Base-by-base conservation (phyloP, 495 filamentous ascomycete species). In the Tirmania nivea region DNA sequence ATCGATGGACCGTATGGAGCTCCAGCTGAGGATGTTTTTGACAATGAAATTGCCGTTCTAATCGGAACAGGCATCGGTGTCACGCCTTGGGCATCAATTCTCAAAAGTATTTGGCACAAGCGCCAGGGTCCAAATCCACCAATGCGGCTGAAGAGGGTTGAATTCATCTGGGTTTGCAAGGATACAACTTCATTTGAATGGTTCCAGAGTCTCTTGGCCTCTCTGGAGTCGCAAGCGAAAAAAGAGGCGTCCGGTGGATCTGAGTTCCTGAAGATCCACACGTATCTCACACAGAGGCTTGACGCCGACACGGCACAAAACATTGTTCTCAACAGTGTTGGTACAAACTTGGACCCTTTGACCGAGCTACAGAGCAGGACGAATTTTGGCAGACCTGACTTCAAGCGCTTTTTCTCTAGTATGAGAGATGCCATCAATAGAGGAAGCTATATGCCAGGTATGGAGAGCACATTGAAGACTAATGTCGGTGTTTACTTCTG, bases 81-180 rank as follows among this genome's bases (percentile, higher is more conserved):
- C 35, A 99, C 90, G 5, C 90, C 90, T 4, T 99, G 90, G 87
- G 90, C 90, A 8, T 79, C 84, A 11, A 96, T 96, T 59, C 74
- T 99, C 48, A 99, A 99, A 71, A 94, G 93, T 66, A 96, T 99
- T 70, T 99, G 85, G 84, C 87, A 99, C 63, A 73, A 89, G 56
- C 85, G 90, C 37, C 79, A 84, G 53, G 76, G 77, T 34, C 86
- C 86, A 12, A 86, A 94, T 67, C 81, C 84, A 31, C 86, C 88
- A 0, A 78, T 76, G 34, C 84, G 92, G 64, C 76, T 99, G 42
- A 80, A 87, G 52, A 80, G 90, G 66, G 88, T 99, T 16, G 90
- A 99, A 66, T 96, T 99, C 68, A 94, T 96, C 71, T 99, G 90
- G 90, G 80, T 96, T 53, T 96, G 92, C 75, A 92, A 82, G 66